Percentiles rank a stretch among this genome's conserved stretches.
phyloP scores from a whole-genome alignment of 176 grass and related monocot genomes.

The Hyparrhenia diplandra region DNA sequence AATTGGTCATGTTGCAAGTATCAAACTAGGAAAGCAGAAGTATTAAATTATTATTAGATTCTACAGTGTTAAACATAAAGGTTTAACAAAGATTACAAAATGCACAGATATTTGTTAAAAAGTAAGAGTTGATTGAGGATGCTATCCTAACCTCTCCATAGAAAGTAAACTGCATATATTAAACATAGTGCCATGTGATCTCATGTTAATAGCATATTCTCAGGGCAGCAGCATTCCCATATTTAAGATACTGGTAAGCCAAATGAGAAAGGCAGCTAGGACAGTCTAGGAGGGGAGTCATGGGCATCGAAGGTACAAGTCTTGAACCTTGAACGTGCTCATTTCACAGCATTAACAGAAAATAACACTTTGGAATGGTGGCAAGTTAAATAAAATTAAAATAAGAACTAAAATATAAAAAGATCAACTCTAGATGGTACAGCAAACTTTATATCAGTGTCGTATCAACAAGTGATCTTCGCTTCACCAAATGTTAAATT shows the following conservation, averaged over 20 bases:
- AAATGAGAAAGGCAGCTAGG: neutral
- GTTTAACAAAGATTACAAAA: slow-evolving; percentile 5
- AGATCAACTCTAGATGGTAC: neutral
- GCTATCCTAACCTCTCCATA: neutral
- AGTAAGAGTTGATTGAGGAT: neutral
- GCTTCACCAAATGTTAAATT: neutral
- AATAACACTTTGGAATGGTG: neutral
- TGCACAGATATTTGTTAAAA: neutral
- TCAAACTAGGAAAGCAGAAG: neutral
- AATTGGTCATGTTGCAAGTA: neutral
- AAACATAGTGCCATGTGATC: neutral
- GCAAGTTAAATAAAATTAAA: neutral
- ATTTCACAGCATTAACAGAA: neutral
- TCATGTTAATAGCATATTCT: neutral
- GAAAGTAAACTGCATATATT: neutral
- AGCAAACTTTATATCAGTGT: neutral
- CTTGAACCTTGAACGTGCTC: neutral
- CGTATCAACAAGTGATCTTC: neutral
- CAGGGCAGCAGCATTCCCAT: neutral
- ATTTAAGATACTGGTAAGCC: neutral
- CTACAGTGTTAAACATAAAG: slow-evolving; percentile 1
- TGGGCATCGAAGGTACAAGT: neutral
- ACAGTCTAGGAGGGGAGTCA: neutral
- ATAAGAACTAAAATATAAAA: slow-evolving; percentile 2
- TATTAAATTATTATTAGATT: neutral